Evolutionary conservation across 176 grass and related monocot genomes (phyloP).

Genomic region (Canna indica): DNA sequence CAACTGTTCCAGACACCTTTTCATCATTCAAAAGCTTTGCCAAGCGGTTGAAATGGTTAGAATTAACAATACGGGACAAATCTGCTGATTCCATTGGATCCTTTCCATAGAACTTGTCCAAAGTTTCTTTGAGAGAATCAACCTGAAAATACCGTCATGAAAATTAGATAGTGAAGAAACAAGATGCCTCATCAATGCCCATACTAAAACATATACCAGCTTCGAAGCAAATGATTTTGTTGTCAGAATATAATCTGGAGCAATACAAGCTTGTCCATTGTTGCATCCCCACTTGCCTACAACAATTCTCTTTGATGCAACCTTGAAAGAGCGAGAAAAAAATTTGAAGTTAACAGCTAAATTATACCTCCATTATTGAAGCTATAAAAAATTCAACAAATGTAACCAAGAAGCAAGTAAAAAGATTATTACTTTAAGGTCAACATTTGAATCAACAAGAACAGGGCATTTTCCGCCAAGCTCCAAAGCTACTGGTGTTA

Average conservation of each 20-base stretch:
- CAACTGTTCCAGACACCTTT: constrained; percentile 52
- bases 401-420: neutral
- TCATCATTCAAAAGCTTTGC: constrained; percentile 54
- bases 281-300: constrained; percentile 97
- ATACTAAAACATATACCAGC: constrained; percentile 39
- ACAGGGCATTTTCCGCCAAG: constrained; percentile 95
- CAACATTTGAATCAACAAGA: constrained; percentile 56
- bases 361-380: neutral
- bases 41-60: constrained; percentile 51
- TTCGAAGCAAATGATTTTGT: constrained; percentile 72
- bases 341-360: neutral
- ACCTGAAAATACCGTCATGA: constrained; percentile 28
- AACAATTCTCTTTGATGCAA: constrained; percentile 56
- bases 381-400: neutral
- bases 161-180: neutral
- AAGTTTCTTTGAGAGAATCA: constrained; percentile 43
- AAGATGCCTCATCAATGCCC: neutral
- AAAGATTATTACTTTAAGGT: constrained; percentile 48
- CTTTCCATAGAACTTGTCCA: constrained; percentile 69
- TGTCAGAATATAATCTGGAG: constrained; percentile 91
- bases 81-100: constrained; percentile 61
- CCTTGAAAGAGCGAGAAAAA: constrained; percentile 23
- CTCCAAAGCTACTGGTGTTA: constrained; percentile 79
- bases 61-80: constrained; percentile 76
- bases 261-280: constrained; percentile 87